phyloP scores from a whole-genome alignment of 225 moss, liverwort and hornwort species.

The Lunularia cruciata region DNA sequence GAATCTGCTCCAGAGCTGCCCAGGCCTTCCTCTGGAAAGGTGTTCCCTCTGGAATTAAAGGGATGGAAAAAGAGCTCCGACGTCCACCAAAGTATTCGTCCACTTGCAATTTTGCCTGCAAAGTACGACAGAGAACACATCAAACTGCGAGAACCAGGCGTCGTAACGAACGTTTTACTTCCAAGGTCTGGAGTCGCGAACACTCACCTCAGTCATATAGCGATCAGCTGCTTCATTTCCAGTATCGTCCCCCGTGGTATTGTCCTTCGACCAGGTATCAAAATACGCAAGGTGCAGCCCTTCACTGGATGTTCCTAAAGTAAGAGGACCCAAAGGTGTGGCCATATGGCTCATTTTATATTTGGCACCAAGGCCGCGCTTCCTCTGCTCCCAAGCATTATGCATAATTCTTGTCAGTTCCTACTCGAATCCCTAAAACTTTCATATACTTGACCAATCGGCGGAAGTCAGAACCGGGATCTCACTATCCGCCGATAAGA shows the following conservation, averaged over 20 bases:
- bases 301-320: conserved; percentile 33
- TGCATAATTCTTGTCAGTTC: too few species aligned
- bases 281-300: conserved; percentile 31
- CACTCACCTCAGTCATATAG: conserved; percentile 30
- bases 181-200: background rate
- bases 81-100: conserved; percentile 80
- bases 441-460: too few species aligned
- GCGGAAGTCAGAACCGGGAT: too few species aligned
- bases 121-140: background rate
- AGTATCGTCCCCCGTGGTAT: background rate
- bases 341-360: conserved; percentile 22
- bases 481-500: too few species aligned
- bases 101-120: conserved; percentile 74
- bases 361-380: background rate
- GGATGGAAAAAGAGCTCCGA: conserved; percentile 65
- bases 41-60: conserved; percentile 59
- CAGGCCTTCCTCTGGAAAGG: conserved; percentile 72
- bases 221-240: conserved; percentile 26
- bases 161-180: background rate
- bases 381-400: conserved; percentile 8
- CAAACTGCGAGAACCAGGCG: background rate
- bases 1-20: conserved; percentile 63
- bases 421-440: too few species aligned
- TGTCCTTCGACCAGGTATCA: conserved; percentile 22
- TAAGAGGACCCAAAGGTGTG: conserved; percentile 32